A percentile compares a stretch with the other conserved stretches of the same genome.
phyloP scores from a whole-genome alignment of 169 alveolate genomes.

The Cryptosporidium tyzzeri region DNA sequence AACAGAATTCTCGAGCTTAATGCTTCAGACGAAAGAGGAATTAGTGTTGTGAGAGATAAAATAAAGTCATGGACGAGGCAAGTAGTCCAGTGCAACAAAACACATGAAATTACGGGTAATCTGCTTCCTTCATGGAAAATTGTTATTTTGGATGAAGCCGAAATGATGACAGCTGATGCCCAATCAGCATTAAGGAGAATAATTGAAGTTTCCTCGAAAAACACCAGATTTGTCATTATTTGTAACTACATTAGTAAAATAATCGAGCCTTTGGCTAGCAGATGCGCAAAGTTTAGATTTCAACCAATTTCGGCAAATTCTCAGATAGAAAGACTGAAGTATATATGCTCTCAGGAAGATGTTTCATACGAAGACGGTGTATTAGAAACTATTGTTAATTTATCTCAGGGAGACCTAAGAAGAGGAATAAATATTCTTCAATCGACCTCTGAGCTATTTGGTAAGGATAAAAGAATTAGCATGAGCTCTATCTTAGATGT shows the following conservation, averaged over 20 bases:
- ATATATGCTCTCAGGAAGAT: constrained; percentile 87
- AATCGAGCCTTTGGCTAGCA: constrained; percentile 94
- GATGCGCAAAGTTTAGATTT: constrained; percentile 96
- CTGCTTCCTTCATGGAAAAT: constrained; percentile 93
- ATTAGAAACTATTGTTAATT: constrained; percentile 85
- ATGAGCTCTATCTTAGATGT: constrained; percentile 78
- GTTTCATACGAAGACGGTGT: constrained; percentile 82
- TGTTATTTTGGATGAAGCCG: constrained; percentile 98
- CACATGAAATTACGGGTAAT: constrained; percentile 87
- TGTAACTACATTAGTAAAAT: constrained; percentile 97
- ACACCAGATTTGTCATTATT: constrained; percentile 97
- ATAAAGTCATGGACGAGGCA: constrained; percentile 96
- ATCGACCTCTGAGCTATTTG: constrained; percentile 86
- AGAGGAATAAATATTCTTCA: constrained; percentile 94
- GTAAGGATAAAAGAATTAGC: constrained; percentile 78
- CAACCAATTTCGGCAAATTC: constrained; percentile 92
- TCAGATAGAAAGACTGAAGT: constrained; percentile 89
- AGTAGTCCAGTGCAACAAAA: constrained; percentile 88
- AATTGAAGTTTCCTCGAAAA: constrained; percentile 94
- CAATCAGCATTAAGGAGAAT: constrained; percentile 98
- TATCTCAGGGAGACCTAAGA: constrained; percentile 95
- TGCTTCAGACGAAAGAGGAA: constrained; percentile 99
- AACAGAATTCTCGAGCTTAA: constrained; percentile 96
- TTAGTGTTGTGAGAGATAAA: constrained; percentile 96
- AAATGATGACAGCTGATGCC: constrained; percentile 99